Base-by-base conservation (phyloP, 106 monocot species). In the Chionographis japonica region DNA sequence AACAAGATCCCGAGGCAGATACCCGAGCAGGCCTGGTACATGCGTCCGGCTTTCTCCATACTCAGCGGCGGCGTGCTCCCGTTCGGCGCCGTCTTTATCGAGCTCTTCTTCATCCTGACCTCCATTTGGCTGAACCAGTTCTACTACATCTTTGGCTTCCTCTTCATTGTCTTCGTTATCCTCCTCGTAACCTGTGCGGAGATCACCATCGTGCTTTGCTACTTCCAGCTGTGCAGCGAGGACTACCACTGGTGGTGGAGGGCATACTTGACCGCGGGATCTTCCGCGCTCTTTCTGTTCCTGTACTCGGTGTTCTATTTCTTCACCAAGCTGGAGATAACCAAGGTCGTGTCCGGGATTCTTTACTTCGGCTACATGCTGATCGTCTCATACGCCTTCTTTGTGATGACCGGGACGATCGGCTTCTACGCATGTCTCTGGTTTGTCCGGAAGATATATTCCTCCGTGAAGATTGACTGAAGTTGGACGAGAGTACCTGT, bases 191-290 rank as follows among this genome's bases (percentile, higher is more conserved):
- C 84, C 13, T 84, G 84, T 68, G 84, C 79, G 1, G 84, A 84
- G 71, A 84, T 84, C 37, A 79, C 84, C 0, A 72, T 84, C 17
- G 79, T 84, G 71, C 71, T 84, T 2, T 84, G 84, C 72, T 84
- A 84, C 75, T 84, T 84, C 79, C 84, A 84, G 66, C 63, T 84
- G 27, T 84, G 84, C 67, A 84, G 79, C 53, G 84, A 84, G 71
- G 84, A 84, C 16, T 79, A 84, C 63, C 27, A 75, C 41, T 84
- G 84, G 84, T 84, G 84, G 84, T 84, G 84, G 84, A 78, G 84
- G 49, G 79, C 84, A 8, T 84, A 84, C 50, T 56, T 84, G 61
- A 84, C 84, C 4, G 79, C 84, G 2, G 79, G 84, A 6, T 84
- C 84, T 17, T 79, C 79, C 42, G 79, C 79, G 6, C 37, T 84